Conservation (phyloP, 306 rosid genomes). For the Calophaca sinica region DNA sequence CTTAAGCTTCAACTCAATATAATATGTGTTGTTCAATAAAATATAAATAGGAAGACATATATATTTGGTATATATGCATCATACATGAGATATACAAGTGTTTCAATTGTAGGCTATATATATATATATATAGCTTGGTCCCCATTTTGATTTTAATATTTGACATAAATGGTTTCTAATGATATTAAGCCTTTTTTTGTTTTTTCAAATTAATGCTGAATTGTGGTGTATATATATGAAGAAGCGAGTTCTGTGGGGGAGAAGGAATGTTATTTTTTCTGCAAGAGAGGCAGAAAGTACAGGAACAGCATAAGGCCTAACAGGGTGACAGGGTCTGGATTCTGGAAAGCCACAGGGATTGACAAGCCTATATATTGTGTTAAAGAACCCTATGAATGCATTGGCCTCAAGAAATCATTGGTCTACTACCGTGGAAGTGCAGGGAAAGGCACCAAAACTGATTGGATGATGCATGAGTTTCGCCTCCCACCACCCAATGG, state of each 20-base stretch:
- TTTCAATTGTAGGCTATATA: too few species aligned
- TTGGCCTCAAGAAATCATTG: constrained; percentile 91
- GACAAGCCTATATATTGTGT: constrained; percentile 68
- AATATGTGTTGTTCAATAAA: too few species aligned
- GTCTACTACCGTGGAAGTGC: constrained; percentile 91
- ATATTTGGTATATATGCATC: too few species aligned
- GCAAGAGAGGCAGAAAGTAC: constrained; percentile 85
- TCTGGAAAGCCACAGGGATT: constrained; percentile 92
- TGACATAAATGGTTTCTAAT: neutral
- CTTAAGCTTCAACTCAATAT: too few species aligned
- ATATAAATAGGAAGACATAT: too few species aligned
- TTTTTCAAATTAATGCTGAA: neutral
- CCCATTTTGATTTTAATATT: neutral
- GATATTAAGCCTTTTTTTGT: neutral
- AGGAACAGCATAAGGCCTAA: constrained; percentile 86
- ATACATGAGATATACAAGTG: too few species aligned
- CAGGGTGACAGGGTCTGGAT: constrained; percentile 78
- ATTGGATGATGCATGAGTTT: constrained; percentile 99
- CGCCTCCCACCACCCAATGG: constrained; percentile 72
- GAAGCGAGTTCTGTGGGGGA: constrained; percentile 62
- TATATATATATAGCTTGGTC: too few species aligned
- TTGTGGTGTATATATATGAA: constrained; percentile 18
- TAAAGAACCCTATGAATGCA: constrained; percentile 55
- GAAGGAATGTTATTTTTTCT: constrained; percentile 76
- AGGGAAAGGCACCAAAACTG: constrained; percentile 94